Conservation (phyloP, 208 protist genomes). For the Wallacemonas sp. region DNA sequence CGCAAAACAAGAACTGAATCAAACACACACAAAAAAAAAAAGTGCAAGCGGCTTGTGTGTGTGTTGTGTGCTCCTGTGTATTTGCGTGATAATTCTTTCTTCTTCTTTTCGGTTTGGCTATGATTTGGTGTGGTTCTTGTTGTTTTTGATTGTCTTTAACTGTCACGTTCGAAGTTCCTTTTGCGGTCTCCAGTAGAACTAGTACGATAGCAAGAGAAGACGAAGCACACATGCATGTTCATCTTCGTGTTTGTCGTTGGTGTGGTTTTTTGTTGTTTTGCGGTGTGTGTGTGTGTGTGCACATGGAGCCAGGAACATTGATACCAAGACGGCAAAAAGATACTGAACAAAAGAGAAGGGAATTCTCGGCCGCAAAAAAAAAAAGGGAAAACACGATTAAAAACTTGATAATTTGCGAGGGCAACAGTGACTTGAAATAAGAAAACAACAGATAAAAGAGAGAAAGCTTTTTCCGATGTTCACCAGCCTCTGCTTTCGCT, state of each 20-base stretch:
- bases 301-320: background rate
- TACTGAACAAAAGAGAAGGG: background rate
- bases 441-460: conserved; percentile 2
- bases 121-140: no score
- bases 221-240: no score
- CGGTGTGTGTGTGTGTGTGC: no score
- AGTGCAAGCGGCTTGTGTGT: background rate
- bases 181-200: background rate
- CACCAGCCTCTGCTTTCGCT: no score
- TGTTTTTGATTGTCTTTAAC: no score
- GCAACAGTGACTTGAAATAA: no score
- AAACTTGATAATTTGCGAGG: no score
- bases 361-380: background rate
- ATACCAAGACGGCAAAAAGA: background rate
- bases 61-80: background rate
- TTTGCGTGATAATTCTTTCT: background rate
- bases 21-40: conserved; percentile 7
- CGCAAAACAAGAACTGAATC: background rate
- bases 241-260: no score
- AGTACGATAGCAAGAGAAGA: background rate
- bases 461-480: background rate
- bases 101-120: background rate
- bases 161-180: no score
- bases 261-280: no score
- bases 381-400: background rate